Conservation (phyloP, 1,284 basidiomycete species). For the Caloboletus inedulis region DNA sequence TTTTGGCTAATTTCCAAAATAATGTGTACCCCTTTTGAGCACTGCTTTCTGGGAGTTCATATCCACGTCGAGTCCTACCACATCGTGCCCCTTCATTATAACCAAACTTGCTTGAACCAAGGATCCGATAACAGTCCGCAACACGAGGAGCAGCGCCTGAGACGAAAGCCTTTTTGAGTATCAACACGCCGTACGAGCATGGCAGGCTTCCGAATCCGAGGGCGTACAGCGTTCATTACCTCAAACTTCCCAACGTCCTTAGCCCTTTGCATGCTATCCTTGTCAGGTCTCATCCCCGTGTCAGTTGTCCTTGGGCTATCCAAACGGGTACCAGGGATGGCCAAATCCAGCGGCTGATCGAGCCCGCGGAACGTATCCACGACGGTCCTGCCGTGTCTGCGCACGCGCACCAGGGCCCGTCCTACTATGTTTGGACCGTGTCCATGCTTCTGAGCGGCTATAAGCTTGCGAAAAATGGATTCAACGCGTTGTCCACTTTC, state of each 20-base stretch:
- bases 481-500: slow-evolving; percentile 7
- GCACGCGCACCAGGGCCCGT: slow-evolving; percentile 17
- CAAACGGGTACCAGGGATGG: slow-evolving; percentile 6
- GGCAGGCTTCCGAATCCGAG: slow-evolving; percentile 11
- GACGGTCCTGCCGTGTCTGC: slow-evolving; percentile 21
- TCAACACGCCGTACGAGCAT: slow-evolving; percentile 20
- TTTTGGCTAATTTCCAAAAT: no score
- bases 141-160: slow-evolving; percentile 9
- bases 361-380: slow-evolving; percentile 4
- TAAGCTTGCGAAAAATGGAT: slow-evolving; percentile 17
- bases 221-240: slow-evolving; percentile 23
- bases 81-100: no score
- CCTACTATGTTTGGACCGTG: slow-evolving; percentile 22
- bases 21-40: no score
- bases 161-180: neutral
- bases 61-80: no score
- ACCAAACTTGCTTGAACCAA: neutral
- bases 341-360: slow-evolving; percentile 3
- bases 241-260: slow-evolving; percentile 7
- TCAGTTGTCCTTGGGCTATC: slow-evolving; percentile 6
- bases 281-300: slow-evolving; percentile 8
- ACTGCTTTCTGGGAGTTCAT: no score
- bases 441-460: slow-evolving; percentile 23
- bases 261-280: neutral
- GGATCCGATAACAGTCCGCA: neutral